Evolutionary conservation across 2,329 filamentous ascomycete genomes (phyloP).

Genomic region (Neonectria punicea): DNA sequence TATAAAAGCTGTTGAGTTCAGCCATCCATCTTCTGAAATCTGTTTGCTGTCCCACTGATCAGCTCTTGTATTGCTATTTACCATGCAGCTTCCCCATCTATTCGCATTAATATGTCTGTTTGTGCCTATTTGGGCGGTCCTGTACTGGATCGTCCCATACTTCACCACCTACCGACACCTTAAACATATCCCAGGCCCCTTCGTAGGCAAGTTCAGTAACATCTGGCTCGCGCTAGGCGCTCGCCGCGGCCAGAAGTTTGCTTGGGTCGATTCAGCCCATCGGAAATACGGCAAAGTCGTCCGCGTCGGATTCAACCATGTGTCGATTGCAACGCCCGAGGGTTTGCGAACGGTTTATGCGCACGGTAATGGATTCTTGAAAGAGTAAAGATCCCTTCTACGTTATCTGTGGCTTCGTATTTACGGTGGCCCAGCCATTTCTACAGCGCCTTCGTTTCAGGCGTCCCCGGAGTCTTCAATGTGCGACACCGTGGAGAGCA

Average conservation of each 20-base stretch:
- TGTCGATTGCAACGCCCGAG: slow-evolving; percentile 24
- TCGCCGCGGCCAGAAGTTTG: slow-evolving; percentile 18
- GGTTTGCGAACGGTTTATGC: slow-evolving; percentile 24
- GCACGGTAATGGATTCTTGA: slow-evolving; percentile 29
- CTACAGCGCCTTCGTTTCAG: slow-evolving; percentile 26
- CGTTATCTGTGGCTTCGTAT: not conserved
- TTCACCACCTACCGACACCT: slow-evolving; percentile 27
- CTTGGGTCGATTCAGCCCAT: slow-evolving; percentile 23
- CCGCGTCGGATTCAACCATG: slow-evolving; percentile 26
- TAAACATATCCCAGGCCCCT: slow-evolving; percentile 20
- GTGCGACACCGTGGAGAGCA: slow-evolving; percentile 20
- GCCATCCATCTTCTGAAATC: not conserved
- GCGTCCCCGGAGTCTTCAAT: slow-evolving; percentile 25
- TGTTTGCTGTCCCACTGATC: too few relatives aligned
- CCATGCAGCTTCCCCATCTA: slow-evolving; percentile 10
- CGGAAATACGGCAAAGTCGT: slow-evolving; percentile 22
- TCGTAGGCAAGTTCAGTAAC: slow-evolving; percentile 23
- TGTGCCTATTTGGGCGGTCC: slow-evolving; percentile 10
- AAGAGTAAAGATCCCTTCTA: slow-evolving; percentile 17
- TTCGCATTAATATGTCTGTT: slow-evolving; percentile 2
- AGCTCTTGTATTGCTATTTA: not conserved
- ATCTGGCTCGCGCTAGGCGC: slow-evolving; percentile 19
- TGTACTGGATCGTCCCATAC: slow-evolving; percentile 27
- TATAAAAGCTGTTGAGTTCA: not conserved
- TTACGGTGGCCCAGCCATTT: slow-evolving; percentile 10